Conservation (phyloP, 108 stramenopile genomes). For the Cyclotella sp. region DNA sequence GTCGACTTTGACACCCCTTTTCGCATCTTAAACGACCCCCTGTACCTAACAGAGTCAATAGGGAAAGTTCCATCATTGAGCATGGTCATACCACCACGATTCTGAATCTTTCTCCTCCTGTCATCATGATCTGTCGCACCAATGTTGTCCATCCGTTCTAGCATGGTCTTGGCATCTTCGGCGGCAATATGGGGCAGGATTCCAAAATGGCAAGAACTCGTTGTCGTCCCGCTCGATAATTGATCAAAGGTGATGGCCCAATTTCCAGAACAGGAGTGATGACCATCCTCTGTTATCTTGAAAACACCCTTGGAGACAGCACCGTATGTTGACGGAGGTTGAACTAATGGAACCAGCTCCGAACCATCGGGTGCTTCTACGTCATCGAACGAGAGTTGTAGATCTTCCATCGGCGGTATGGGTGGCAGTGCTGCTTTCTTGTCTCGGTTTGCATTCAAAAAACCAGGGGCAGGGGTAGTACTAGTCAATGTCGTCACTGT, state of each 20-base stretch:
- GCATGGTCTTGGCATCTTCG: constrained; percentile 29
- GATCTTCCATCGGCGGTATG: not conserved
- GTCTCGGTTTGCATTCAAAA: not conserved
- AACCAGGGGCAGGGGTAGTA: constrained; percentile 9
- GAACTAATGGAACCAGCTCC: not conserved
- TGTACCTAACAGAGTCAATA: constrained; percentile 11
- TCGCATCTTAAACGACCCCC: constrained; percentile 44
- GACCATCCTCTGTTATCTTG: constrained; percentile 75
- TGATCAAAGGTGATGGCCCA: constrained; percentile 11
- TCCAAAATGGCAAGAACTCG: constrained; percentile 76
- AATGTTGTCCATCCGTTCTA: constrained; percentile 13
- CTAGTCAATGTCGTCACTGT: not conserved
- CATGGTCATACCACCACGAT: constrained; percentile 76
- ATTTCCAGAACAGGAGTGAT: constrained; percentile 70
- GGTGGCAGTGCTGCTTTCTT: not conserved
- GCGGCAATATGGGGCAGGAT: constrained; percentile 57
- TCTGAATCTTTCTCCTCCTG: constrained; percentile 5
- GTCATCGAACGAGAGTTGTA: constrained; percentile 3
- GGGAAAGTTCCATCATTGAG: constrained; percentile 54
- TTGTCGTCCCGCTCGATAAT: constrained; percentile 65
- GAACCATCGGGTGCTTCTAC: constrained; percentile 14
- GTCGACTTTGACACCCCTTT: constrained; percentile 70
- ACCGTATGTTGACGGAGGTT: not conserved
- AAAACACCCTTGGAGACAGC: constrained; percentile 64
- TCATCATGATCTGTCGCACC: constrained; percentile 36